Conservation (phyloP, 2,329 filamentous ascomycete species). For the Aschersonia sp. region DNA sequence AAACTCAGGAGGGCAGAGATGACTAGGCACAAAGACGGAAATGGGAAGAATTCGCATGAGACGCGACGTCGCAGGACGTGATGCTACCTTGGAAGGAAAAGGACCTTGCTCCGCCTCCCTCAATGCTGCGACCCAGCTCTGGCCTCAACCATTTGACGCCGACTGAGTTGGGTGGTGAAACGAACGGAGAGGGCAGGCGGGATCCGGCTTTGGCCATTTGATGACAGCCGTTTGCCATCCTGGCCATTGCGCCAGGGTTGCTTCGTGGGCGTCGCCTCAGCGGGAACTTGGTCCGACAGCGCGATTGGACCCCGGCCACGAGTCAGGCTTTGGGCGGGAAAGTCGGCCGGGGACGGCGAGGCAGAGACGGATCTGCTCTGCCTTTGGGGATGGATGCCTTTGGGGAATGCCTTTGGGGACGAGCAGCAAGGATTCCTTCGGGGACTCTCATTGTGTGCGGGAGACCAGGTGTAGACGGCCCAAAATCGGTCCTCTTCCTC, state of each 20-base stretch:
- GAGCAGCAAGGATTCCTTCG: too few relatives aligned
- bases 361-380: background rate
- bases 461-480: too few relatives aligned
- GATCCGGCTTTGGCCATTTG: background rate
- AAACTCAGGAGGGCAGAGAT: too few relatives aligned
- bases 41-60: too few relatives aligned
- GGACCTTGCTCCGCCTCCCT: background rate
- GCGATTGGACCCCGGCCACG: background rate
- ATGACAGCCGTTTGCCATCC: background rate
- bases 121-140: background rate
- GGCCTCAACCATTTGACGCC: too few relatives aligned
- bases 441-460: too few relatives aligned
- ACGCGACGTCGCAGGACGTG: too few relatives aligned
- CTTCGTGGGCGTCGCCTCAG: background rate
- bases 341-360: background rate
- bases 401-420: too few relatives aligned
- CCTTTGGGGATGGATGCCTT: too few relatives aligned
- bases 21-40: too few relatives aligned
- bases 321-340: background rate
- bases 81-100: background rate
- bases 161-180: background rate
- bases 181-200: background rate
- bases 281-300: too few relatives aligned
- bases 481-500: background rate
- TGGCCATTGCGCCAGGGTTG: background rate